Conservation (phyloP, 441 rosid genomes). For the Theobroma grandiflorum region DNA sequence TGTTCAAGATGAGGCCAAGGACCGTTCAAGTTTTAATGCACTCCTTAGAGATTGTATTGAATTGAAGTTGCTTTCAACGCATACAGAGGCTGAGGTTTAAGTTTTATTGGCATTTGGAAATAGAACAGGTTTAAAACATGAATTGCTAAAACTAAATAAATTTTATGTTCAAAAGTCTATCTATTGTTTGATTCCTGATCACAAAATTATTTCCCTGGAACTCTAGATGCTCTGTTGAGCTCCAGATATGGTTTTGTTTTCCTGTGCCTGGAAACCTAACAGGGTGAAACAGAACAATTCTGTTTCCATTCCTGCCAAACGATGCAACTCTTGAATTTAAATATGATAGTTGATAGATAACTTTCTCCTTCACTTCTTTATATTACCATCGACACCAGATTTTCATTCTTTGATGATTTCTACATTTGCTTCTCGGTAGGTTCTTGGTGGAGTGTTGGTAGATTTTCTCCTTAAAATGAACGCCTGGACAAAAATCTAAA, state of each 20-base stretch:
- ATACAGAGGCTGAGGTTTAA: too few species aligned
- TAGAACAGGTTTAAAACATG: neutral
- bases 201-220: neutral
- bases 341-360: neutral
- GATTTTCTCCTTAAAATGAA: neutral
- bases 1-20: neutral
- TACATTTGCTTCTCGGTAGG: neutral
- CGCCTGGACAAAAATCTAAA: neutral
- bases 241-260: neutral
- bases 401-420: neutral
- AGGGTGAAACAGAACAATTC: constrained; percentile 3
- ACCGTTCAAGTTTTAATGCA: neutral
- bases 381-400: neutral
- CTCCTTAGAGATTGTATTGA: neutral
- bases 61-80: neutral
- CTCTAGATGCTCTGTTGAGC: neutral
- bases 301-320: neutral
- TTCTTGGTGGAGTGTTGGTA: neutral
- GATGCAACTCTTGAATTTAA: neutral
- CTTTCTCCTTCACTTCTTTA: neutral
- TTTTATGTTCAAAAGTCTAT: neutral
- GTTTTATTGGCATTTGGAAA: neutral
- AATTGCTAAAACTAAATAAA: neutral
- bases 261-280: neutral
- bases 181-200: neutral